These are phyloP conservation scores for Neurospora discreta DNA, from an alignment of 495 filamentous ascomycete species.

Conservation along the genomic window DNA sequence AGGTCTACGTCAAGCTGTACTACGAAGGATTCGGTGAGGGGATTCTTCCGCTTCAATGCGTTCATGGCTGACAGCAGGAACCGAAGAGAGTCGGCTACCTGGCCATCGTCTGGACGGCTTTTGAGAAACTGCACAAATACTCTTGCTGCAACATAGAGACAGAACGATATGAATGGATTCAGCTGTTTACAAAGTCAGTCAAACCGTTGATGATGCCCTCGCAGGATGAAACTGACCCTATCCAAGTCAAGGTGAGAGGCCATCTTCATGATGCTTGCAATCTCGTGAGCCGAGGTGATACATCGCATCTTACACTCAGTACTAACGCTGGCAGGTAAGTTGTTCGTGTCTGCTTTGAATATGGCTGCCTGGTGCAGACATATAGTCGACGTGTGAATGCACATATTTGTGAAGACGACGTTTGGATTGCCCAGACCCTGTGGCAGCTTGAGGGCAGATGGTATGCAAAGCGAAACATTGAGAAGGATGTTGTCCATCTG, in stretches of 20 bases:
- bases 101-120: slow-evolving; percentile 71
- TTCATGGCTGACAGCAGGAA: slow-evolving; percentile 87
- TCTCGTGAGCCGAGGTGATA: slow-evolving; percentile 86
- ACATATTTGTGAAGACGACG: slow-evolving; percentile 92
- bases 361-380: slow-evolving; percentile 97
- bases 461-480: slow-evolving; percentile 74
- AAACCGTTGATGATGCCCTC: background rate
- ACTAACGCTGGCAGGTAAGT: slow-evolving; percentile 62
- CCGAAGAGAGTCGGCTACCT: slow-evolving; percentile 70
- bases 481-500: slow-evolving; percentile 82
- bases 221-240: slow-evolving; percentile 45
- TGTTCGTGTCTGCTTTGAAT: slow-evolving; percentile 89
- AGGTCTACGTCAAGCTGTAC: slow-evolving; percentile 90
- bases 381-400: slow-evolving; percentile 91
- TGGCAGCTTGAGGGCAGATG: slow-evolving; percentile 73
- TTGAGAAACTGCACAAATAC: slow-evolving; percentile 96
- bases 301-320: slow-evolving; percentile 87
- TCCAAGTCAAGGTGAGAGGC: slow-evolving; percentile 82
- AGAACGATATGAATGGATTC: slow-evolving; percentile 95
- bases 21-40: slow-evolving; percentile 89
- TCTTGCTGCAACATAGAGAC: slow-evolving; percentile 84
- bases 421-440: slow-evolving; percentile 67
- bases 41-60: slow-evolving; percentile 76
- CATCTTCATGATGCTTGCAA: slow-evolving; percentile 94
- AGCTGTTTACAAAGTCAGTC: slow-evolving; percentile 44